phyloP scores from a whole-genome alignment of 2,329 filamentous ascomycete genomes.

The Fusarium domesticum region DNA sequence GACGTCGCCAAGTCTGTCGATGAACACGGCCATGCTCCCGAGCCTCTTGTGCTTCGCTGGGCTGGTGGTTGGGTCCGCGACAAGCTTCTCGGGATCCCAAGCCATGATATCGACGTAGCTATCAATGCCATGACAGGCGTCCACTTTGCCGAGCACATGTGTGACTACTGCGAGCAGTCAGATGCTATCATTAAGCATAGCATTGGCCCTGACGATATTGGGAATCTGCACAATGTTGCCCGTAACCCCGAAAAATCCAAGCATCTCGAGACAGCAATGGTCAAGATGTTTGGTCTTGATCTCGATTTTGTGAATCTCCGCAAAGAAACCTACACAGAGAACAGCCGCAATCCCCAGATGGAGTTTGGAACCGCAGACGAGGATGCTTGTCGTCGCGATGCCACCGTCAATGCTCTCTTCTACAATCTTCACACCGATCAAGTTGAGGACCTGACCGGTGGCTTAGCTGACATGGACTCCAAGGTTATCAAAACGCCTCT shows the following conservation, averaged over 20 bases:
- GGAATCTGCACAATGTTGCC: constrained; percentile 81
- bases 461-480: constrained; percentile 69
- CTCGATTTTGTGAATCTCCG: constrained; percentile 92
- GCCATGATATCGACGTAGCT: constrained; percentile 80
- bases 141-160: constrained; percentile 67
- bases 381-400: constrained; percentile 85
- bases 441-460: constrained; percentile 84
- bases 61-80: constrained; percentile 87
- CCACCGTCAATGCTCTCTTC: constrained; percentile 92
- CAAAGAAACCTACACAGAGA: constrained; percentile 85
- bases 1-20: constrained; percentile 71
- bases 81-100: constrained; percentile 69
- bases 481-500: constrained; percentile 80
- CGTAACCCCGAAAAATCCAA: constrained; percentile 96
- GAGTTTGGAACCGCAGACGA: constrained; percentile 91
- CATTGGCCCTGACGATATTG: constrained; percentile 58
- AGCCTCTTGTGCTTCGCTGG: constrained; percentile 67
- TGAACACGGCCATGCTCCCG: constrained; percentile 42
- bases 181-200: constrained; percentile 61
- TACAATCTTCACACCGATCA: constrained; percentile 80
- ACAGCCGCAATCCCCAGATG: constrained; percentile 86
- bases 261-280: constrained; percentile 88
- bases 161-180: constrained; percentile 62
- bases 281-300: constrained; percentile 79
- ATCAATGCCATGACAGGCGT: constrained; percentile 84